These are phyloP conservation scores for Clarkia xantiana DNA, from an alignment of 345 rosid genomes.

Conservation along the genomic window DNA sequence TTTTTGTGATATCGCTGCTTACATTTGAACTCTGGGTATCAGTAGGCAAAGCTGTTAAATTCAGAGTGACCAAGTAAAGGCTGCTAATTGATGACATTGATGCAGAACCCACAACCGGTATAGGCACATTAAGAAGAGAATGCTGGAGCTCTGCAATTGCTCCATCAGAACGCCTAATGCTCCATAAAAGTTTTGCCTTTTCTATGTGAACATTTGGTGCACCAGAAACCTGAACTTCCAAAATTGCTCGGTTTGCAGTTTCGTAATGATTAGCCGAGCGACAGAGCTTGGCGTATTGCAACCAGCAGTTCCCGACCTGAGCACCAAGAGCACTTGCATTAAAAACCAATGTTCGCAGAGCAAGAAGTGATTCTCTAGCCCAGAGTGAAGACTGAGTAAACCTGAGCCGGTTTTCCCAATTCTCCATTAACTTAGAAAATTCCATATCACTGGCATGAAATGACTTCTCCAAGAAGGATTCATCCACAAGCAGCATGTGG, in stretches of 20 bases:
- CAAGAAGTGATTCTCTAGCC: slow-evolving; percentile 94
- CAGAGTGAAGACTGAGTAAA: slow-evolving; percentile 83
- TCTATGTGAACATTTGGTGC: slow-evolving; percentile 84
- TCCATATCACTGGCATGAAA: slow-evolving; percentile 37
- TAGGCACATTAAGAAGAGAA: slow-evolving; percentile 78
- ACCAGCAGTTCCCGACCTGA: slow-evolving; percentile 93
- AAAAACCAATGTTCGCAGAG: slow-evolving; percentile 79
- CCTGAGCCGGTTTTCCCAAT: slow-evolving; percentile 84
- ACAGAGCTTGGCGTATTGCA: slow-evolving; percentile 94
- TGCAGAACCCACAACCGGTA: slow-evolving; percentile 60
- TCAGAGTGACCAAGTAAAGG: slow-evolving; percentile 55
- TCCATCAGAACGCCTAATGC: slow-evolving; percentile 73
- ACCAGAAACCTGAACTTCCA: slow-evolving; percentile 88
- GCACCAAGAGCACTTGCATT: slow-evolving; percentile 69
- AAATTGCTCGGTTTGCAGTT: slow-evolving; percentile 81
- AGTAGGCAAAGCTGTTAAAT: slow-evolving; percentile 38
- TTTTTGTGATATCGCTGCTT: slow-evolving; percentile 65
- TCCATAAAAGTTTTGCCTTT: slow-evolving; percentile 95
- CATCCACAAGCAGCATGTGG: slow-evolving; percentile 43
- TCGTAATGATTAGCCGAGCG: slow-evolving; percentile 95
- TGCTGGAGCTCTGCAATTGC: slow-evolving; percentile 87
- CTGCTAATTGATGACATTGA: slow-evolving; percentile 57
- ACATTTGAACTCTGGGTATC: slow-evolving; percentile 47
- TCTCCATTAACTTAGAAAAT: slow-evolving; percentile 50
- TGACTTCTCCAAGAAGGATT: slow-evolving; percentile 75